These are phyloP conservation scores for Olyra latifolia DNA, from an alignment of 176 grass and related monocot species.

Conservation along the genomic window DNA sequence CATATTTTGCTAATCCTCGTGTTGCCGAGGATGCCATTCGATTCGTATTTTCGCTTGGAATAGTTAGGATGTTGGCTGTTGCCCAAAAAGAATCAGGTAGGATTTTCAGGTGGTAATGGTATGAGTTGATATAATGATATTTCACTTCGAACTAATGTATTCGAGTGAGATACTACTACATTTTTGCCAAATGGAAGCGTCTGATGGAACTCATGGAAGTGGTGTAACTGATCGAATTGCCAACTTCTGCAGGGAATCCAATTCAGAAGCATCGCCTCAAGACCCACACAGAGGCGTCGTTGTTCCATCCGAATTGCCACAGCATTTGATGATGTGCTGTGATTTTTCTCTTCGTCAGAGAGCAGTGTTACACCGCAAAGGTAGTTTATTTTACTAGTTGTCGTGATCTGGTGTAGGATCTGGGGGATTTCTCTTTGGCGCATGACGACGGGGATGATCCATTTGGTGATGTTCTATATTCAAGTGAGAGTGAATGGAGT, in stretches of 20 bases:
- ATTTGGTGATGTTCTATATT: conserved; percentile 39
- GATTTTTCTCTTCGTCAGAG: neutral
- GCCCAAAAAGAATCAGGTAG: neutral
- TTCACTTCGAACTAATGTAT: conserved; percentile 4
- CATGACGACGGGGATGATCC: conserved; percentile 23
- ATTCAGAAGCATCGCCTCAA: neutral
- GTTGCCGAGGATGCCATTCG: neutral
- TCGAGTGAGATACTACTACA: neutral
- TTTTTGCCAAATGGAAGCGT: neutral
- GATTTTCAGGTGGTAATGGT: neutral
- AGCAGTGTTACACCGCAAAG: neutral
- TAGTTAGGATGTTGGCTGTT: neutral
- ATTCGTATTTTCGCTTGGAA: neutral
- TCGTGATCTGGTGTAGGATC: conserved; percentile 36
- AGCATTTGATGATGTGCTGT: conserved; percentile 36
- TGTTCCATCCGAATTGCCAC: neutral
- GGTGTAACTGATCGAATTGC: neutral
- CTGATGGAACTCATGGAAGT: too few species aligned
- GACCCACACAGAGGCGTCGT: neutral
- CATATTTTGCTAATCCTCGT: neutral
- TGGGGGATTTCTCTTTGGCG: conserved; percentile 31
- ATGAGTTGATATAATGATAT: neutral
- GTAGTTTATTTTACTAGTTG: neutral
- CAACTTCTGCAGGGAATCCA: conserved; percentile 25
- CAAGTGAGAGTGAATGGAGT: conserved; percentile 74